Evolutionary conservation across 1,284 basidiomycete species (phyloP), one percentile per base, ranked within the genome.

Genomic region (Butyriboletus appendiculatus): DNA sequence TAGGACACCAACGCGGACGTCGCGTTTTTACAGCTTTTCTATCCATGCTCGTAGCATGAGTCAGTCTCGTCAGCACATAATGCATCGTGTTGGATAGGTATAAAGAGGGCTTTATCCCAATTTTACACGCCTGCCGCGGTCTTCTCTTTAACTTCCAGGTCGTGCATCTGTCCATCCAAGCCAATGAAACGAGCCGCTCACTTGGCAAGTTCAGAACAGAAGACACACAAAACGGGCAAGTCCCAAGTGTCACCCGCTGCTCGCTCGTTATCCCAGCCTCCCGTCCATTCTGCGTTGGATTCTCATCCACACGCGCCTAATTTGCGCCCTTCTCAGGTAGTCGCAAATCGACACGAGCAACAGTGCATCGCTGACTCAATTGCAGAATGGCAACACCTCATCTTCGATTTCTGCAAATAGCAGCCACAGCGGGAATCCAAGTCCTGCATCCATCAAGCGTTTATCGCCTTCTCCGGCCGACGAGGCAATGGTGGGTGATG

Each of bases 21-120:
- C 65, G 56, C 65, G 50, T 63, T 66, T 66, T 34, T 18, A 52
- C 45, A 45, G 42, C 49, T 22, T 20, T 40, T 52, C 40, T 30
- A 28, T 32, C 30, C 30, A 32, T 32, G 11, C 30, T 32, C 30
- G 9, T 12, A 12, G 34, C 34, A n/a, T n/a, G 34, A 35, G 34
- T 35, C 34, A 35, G 34, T 35, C 34, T 9, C 9, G 16, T 57
- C 52, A 47, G 30, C 15, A 20, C 39, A 42, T 24, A 46, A 45
- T 57, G 55, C 57, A 53, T 49, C 64, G 53, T 65, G 62, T 44
- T 15, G 18, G 34, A 20, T 46, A 47, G 47, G 61, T 69, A 62
- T 71, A 69, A 68, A 69, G 52, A 26, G 45, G 30, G 37, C n/a
- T 4, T n/a, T 15, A 5, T 38, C 45, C 38, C 44, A 24, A 10